These are phyloP conservation scores for Jasminum sambac DNA, from an alignment of 257 asterid genomes.

Conservation along the genomic window DNA sequence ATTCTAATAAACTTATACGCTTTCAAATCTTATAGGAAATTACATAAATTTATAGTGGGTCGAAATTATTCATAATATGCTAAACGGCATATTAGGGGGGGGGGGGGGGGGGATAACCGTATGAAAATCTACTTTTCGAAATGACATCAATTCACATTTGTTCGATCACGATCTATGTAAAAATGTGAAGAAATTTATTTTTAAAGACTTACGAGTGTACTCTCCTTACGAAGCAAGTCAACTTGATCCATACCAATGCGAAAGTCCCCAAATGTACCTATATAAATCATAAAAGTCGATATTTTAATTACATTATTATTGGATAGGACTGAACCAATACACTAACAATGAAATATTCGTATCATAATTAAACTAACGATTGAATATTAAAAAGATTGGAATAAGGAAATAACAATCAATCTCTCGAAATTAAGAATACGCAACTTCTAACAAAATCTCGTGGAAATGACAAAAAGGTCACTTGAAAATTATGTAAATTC, in stretches of 20 bases:
- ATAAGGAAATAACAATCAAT: background rate
- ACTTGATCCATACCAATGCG: conserved; percentile 25
- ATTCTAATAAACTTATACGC: too few relatives aligned
- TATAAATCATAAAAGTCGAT: background rate
- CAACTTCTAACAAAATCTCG: background rate
- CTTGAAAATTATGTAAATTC: background rate
- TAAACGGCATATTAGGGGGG: too few relatives aligned
- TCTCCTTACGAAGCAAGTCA: conserved; percentile 53
- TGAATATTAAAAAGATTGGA: background rate
- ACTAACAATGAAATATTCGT: background rate
- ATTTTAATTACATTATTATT: background rate
- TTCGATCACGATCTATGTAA: too few relatives aligned
- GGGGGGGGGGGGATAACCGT: too few relatives aligned
- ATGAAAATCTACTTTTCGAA: too few relatives aligned
- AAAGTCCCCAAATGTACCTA: conserved; percentile 34
- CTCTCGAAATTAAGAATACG: too few relatives aligned
- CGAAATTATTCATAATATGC: too few relatives aligned
- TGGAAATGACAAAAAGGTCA: background rate
- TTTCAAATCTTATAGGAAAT: too few relatives aligned
- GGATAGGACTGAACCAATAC: too few relatives aligned
- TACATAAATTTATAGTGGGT: too few relatives aligned
- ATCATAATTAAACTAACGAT: background rate
- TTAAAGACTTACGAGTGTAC: background rate
- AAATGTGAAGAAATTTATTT: too few relatives aligned
- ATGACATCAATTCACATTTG: too few relatives aligned